phyloP scores from a whole-genome alignment of 1,284 basidiomycete genomes.

The Pterulicium gracile region DNA sequence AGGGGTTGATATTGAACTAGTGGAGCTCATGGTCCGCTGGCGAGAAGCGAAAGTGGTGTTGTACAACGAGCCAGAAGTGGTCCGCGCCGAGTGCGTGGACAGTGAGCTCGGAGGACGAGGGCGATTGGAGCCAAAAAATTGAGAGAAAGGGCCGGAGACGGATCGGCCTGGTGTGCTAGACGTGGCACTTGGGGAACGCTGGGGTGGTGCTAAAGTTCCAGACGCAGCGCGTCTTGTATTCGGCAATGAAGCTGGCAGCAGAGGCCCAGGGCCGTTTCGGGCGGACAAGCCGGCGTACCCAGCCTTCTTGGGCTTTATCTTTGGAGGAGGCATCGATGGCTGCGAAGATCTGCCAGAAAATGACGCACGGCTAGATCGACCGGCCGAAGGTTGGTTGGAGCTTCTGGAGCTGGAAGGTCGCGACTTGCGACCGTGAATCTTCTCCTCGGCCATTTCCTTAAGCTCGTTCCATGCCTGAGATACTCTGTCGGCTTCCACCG shows the following conservation, averaged over 20 bases:
- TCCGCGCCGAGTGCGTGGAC: conserved; percentile 19
- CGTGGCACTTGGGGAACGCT: conserved; percentile 35
- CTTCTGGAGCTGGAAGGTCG: conserved; percentile 52
- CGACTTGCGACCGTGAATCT: conserved; percentile 46
- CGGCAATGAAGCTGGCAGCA: conserved; percentile 25
- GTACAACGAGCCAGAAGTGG: conserved; percentile 27
- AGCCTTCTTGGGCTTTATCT: conserved; percentile 20
- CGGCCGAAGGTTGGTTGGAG: conserved; percentile 27
- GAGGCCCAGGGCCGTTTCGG: conserved; percentile 25
- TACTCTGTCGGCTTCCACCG: conserved; percentile 48
- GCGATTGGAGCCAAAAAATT: neutral
- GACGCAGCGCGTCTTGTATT: conserved; percentile 35
- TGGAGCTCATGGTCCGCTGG: conserved; percentile 61
- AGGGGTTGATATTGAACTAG: conserved; percentile 17
- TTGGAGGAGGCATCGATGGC: conserved; percentile 17
- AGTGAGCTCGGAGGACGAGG: conserved; percentile 18
- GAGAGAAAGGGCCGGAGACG: conserved; percentile 37
- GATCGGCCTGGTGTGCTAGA: conserved; percentile 40
- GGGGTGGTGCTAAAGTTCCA: conserved; percentile 26
- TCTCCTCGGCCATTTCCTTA: conserved; percentile 67
- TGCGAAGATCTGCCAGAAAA: conserved; percentile 11
- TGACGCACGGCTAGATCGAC: conserved; percentile 11
- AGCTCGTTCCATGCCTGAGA: conserved; percentile 72
- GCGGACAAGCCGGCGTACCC: conserved; percentile 46
- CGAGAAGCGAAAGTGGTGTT: conserved; percentile 70